Evolutionary conservation across 192 early-diverging fungal genomes (phyloP).

Genomic region (Kappamyces sp.): DNA sequence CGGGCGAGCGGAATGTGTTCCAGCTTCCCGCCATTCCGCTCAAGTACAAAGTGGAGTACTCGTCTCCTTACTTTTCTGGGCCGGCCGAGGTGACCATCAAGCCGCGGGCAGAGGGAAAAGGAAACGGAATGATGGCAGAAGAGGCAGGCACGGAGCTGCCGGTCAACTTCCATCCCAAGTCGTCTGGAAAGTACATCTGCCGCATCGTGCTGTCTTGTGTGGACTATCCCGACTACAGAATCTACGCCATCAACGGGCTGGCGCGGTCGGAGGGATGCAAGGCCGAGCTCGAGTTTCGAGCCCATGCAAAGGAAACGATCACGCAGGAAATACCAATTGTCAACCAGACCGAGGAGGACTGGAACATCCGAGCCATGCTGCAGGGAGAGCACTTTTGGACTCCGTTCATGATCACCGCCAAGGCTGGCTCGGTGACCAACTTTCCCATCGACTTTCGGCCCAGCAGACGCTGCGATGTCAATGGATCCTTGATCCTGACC

Average conservation of each 20-base stretch:
- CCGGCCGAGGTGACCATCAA: conserved; percentile 39
- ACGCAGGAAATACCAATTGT: conserved; percentile 50
- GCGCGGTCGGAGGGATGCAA: conserved; percentile 46
- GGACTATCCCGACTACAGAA: conserved; percentile 40
- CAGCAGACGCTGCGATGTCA: conserved; percentile 19
- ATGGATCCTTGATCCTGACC: conserved; percentile 30
- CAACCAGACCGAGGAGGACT: conserved; percentile 49
- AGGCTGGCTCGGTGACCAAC: conserved; percentile 24
- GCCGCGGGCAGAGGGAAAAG: conserved; percentile 24
- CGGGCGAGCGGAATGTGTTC: conserved; percentile 15
- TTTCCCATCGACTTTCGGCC: conserved; percentile 37
- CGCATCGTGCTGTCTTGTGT: conserved; percentile 36
- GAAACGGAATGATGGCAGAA: conserved; percentile 31
- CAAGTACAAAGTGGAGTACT: conserved; percentile 44
- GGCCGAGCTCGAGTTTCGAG: conserved; percentile 38
- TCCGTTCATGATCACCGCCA: conserved; percentile 26
- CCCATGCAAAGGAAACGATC: conserved; percentile 37
- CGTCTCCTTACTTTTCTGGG: conserved; percentile 39
- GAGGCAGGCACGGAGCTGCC: conserved; percentile 42
- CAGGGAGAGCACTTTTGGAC: conserved; percentile 38
- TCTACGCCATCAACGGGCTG: conserved; percentile 37
- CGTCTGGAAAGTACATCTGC: conserved; percentile 45
- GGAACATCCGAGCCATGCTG: conserved; percentile 40
- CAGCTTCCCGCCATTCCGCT: conserved; percentile 31
- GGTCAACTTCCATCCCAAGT: conserved; percentile 38